phyloP scores from a whole-genome alignment of 208 protist genomes.

The Trichomonas vaginalis region DNA sequence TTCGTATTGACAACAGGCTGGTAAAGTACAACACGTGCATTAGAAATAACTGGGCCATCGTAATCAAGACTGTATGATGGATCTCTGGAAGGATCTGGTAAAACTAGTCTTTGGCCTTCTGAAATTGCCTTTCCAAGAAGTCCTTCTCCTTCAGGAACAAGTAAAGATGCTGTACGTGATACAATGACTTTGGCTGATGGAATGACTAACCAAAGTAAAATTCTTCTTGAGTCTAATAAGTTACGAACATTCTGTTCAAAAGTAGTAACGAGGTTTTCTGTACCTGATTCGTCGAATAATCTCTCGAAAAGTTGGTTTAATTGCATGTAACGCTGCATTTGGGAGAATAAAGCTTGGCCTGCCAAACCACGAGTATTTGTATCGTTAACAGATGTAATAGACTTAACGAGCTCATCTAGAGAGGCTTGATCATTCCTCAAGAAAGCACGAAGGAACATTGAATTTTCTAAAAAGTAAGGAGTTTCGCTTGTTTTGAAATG shows the following conservation, averaged over 20 bases:
- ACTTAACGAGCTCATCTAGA: not conserved
- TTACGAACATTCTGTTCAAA: not conserved
- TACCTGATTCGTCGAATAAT: not conserved
- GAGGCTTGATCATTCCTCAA: not conserved
- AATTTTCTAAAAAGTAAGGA: not conserved
- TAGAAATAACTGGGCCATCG: not conserved
- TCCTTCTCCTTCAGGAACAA: not conserved
- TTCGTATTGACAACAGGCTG: not conserved
- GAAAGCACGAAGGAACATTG: not conserved
- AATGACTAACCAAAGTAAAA: not conserved
- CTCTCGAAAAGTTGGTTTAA: not conserved
- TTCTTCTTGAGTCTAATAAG: not conserved
- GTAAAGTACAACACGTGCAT: not conserved
- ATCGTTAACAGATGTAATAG: not conserved
- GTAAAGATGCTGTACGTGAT: not conserved
- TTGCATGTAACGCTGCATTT: not conserved
- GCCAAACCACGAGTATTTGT: not conserved
- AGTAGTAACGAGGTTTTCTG: not conserved
- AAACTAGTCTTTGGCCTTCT: not conserved
- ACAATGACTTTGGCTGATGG: not conserved
- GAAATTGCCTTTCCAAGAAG: not conserved
- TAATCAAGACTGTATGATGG: not conserved
- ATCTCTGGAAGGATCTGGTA: not conserved
- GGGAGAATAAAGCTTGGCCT: not conserved
- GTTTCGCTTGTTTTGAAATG: not conserved